Base-by-base conservation (phyloP, 441 rosid genomes). In the Pelargonium australe region DNA sequence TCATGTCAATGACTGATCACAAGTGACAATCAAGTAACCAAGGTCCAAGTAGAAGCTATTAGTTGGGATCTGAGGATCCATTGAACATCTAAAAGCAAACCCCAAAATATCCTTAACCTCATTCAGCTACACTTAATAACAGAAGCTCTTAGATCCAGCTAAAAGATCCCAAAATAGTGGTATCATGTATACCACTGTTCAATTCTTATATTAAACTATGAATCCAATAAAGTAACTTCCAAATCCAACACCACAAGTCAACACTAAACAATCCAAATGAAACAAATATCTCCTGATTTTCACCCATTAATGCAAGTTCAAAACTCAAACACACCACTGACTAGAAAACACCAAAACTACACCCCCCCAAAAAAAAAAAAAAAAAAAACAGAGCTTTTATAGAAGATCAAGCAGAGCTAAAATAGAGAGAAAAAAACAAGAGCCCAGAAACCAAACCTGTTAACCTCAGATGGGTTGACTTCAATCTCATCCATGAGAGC, bases 401-500 rank as follows among this genome's bases (percentile, higher is more conserved):
- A 23, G 25, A 23, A 23, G 25, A 23, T 23, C 25, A 23, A 23
- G 25, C 25, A 23, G 1, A 23, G 25, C 25, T 23, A 23, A 23
- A 23, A 23, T 23, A 23, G 2, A 23, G 25, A 23, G 25, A 23
- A 23, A 51, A 55, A 63, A 17, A 76, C 1, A 53, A 64, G 41
- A 49, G 65, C 14, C 64, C 19, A 67, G 62, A 25, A 67, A 11
- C 9, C 68, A 64, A 68, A 84, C 85, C 85, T 78, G 77, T 68
- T 75, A 31, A 71, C 62, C 66, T 70, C 43, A 51, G 72, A 74
- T 53, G 70, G 71, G 70, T 71, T 44, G 49, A 45, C 58, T 40
- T 40, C 9, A 64, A 69, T 70, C 2, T 49, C 76, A 43, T 76
- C 85, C 85, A 84, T 84, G 17, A 8, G 43, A n/a, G 4, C 68